Percentiles rank a stretch among this genome's conserved stretches.
Conservation (phyloP, 179 eudicot species). For the Corrigiola litoralis region DNA sequence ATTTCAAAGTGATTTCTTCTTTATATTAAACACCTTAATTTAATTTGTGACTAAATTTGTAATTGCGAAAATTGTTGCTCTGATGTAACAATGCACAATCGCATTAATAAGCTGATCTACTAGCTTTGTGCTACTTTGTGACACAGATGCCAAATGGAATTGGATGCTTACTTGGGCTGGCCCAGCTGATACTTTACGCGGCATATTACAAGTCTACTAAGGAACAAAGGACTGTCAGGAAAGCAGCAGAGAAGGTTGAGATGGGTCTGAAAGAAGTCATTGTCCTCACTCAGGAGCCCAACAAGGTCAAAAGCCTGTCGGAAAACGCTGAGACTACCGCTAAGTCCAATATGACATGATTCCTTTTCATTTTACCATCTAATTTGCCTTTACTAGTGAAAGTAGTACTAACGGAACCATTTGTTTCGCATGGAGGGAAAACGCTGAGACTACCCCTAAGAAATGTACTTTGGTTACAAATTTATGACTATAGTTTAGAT, state of each 20-base stretch:
- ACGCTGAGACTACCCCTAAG: no score
- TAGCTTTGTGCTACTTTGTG: not conserved
- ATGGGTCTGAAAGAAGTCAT: constrained; percentile 39
- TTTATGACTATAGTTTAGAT: no score
- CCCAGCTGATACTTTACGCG: constrained; percentile 58
- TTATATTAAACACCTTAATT: no score
- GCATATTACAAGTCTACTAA: constrained; percentile 54
- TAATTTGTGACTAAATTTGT: no score
- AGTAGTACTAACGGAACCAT: no score
- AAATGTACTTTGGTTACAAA: no score
- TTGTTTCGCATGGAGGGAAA: no score
- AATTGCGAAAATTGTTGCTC: constrained; percentile 10
- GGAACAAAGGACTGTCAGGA: constrained; percentile 35
- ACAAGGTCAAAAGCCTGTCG: constrained; percentile 12
- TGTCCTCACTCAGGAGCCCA: constrained; percentile 25
- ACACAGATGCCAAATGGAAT: constrained; percentile 60
- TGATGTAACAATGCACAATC: constrained; percentile 14
- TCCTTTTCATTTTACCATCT: not conserved
- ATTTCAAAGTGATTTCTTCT: no score
- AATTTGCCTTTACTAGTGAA: not conserved
- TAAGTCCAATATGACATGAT: constrained; percentile 2
- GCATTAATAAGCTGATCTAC: no score
- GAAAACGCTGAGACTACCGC: constrained; percentile 20
- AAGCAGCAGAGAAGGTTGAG: constrained; percentile 29
- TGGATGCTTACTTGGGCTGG: constrained; percentile 56